A percentile compares a stretch with the other conserved stretches of the same genome.
Conservation (phyloP, 2,329 filamentous ascomycete genomes). For the Talaromyces piceae region DNA sequence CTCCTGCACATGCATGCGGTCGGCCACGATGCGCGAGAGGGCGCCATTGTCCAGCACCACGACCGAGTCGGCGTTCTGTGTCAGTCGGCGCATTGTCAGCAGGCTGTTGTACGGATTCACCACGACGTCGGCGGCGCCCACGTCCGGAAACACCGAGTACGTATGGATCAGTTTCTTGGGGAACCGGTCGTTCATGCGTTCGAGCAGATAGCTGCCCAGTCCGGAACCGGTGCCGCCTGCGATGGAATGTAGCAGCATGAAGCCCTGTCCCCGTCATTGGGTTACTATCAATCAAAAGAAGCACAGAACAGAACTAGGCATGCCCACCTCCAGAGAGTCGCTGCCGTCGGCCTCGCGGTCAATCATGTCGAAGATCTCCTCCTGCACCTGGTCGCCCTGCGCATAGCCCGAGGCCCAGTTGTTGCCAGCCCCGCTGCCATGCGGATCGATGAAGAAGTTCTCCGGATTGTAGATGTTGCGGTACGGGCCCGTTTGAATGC, state of each 20-base stretch:
- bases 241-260: conserved; percentile 98
- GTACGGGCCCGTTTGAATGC: conserved; percentile 88
- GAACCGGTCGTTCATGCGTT: conserved; percentile 92
- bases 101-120: conserved; percentile 98
- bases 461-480: conserved; percentile 99
- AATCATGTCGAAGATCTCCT: conserved; percentile 99
- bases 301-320: too few relatives aligned
- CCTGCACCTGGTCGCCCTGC: conserved; percentile 81
- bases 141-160: conserved; percentile 97
- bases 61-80: conserved; percentile 94
- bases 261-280: conserved; percentile 53
- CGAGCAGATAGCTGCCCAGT: conserved; percentile 88
- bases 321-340: conserved; percentile 80
- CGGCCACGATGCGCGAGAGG: conserved; percentile 84
- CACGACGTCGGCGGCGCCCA: conserved; percentile 81
- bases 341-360: conserved; percentile 97
- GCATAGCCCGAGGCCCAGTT: conserved; percentile 98
- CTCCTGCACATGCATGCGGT: conserved; percentile 88
- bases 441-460: conserved; percentile 95
- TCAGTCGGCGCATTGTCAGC: conserved; percentile 80
- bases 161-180: conserved; percentile 99
- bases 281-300: too few relatives aligned
- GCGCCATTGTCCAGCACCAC: conserved; percentile 93
- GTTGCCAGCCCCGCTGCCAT: conserved; percentile 88
- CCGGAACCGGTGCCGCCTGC: conserved; percentile 94